These are phyloP conservation scores for Aspergillus sergii DNA, from an alignment of 2,329 filamentous ascomycete species.

Conservation along the genomic window DNA sequence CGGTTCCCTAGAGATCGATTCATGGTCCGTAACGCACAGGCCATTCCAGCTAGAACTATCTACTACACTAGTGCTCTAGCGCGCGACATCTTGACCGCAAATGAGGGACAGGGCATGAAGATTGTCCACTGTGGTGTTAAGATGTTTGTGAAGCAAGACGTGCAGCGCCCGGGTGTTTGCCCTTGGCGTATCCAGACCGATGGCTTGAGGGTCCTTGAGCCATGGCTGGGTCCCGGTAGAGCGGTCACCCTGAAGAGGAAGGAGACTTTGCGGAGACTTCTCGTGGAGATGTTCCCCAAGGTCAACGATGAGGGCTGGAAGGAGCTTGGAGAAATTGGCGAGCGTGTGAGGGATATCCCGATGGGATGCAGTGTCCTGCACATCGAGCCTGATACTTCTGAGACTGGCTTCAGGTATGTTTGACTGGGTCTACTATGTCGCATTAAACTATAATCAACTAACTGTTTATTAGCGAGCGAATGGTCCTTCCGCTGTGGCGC, in stretches of 20 bases:
- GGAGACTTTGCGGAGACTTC: constrained; percentile 76
- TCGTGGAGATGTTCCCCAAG: constrained; percentile 97
- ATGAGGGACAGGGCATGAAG: constrained; percentile 88
- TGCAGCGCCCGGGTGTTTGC: constrained; percentile 82
- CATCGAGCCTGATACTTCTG: constrained; percentile 67
- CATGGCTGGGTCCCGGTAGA: constrained; percentile 79
- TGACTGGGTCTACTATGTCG: neutral
- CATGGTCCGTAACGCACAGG: constrained; percentile 91
- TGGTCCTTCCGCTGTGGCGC: constrained; percentile 93
- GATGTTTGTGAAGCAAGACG: constrained; percentile 98
- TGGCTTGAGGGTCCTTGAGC: constrained; percentile 86
- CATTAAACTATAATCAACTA: constrained; percentile 15
- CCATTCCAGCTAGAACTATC: constrained; percentile 87
- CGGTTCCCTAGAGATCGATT: constrained; percentile 89
- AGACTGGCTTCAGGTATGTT: constrained; percentile 58
- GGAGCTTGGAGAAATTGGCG: constrained; percentile 82
- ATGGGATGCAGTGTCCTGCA: constrained; percentile 93
- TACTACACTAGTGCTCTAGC: constrained; percentile 91
- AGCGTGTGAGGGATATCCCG: constrained; percentile 73
- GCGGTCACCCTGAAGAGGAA: constrained; percentile 75
- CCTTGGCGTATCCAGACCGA: constrained; percentile 95
- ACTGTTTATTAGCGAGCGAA: constrained; percentile 62
- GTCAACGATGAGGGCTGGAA: constrained; percentile 74
- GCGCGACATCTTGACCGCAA: constrained; percentile 80
- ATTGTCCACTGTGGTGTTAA: constrained; percentile 97